These are phyloP conservation scores for Vaccinium darrowii DNA, from an alignment of 148 eudicot species.

Conservation along the genomic window DNA sequence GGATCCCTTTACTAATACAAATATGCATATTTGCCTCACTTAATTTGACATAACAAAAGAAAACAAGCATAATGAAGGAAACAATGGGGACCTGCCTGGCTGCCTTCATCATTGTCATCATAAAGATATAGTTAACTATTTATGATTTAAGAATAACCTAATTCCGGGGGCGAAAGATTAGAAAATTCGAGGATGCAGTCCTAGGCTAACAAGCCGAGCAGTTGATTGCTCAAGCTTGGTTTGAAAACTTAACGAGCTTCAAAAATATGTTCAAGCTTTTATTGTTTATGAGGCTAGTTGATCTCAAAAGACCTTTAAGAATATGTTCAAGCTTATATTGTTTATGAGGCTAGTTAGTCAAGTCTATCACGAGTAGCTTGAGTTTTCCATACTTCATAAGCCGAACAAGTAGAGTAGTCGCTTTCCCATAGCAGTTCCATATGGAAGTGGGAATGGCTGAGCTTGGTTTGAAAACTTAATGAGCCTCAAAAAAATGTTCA, in stretches of 20 bases:
- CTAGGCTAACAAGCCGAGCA: background rate
- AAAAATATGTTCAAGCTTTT: background rate
- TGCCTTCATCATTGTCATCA: background rate
- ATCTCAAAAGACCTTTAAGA: background rate
- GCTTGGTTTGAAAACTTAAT: background rate
- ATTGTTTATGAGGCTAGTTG: background rate
- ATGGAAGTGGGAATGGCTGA: background rate
- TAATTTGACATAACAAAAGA: background rate
- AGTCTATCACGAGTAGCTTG: background rate
- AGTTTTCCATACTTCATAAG: background rate
- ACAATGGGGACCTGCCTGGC: background rate
- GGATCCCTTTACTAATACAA: background rate
- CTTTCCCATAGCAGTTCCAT: background rate
- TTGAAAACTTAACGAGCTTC: background rate
- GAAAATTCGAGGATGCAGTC: background rate
- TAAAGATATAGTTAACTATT: background rate
- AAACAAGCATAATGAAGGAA: background rate
- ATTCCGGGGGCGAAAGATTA: background rate
- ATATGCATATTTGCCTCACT: background rate
- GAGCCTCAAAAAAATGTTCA: too few relatives aligned
- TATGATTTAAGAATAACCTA: background rate
- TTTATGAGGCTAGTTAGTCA: background rate
- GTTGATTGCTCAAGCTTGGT: background rate
- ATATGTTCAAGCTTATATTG: background rate
- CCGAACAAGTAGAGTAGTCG: background rate